Evolutionary conservation across 73 alveolate genomes (phyloP), one percentile per base, ranked within the genome.

Genomic region (Blepharisma japonicum): DNA sequence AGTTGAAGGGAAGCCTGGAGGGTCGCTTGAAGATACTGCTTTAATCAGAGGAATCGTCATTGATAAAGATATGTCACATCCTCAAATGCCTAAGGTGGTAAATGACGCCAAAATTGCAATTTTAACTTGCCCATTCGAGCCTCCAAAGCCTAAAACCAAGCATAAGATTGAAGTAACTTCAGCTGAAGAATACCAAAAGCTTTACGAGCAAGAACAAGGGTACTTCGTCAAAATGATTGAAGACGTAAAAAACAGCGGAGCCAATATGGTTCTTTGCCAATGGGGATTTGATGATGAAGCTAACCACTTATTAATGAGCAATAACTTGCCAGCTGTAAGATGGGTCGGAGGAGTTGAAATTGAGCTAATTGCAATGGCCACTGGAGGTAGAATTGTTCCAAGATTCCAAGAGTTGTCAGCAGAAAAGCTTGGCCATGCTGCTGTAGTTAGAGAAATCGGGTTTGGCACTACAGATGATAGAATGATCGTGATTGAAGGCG

Each of bases 281-380:
- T 95, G 99, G 98, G 99, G 99, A 55, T 97, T 97, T 81, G 99
- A 96, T 84, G 99, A 96, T 80, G 99, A 97, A 83, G 99, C 98
- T 27, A 97, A 97, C 82, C 99, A 97, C 77, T 77, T 97, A 77
- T 87, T 93, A 56, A 85, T 86, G 87, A 83, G 80, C 79, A 87
- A 87, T 77, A 84, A 89, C 71, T 68, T 93, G 45, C 96, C 96
- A 42, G 94, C 96, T 45, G 91, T 90, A 14, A 89, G 99, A 86
- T 97, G 99, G 99, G 99, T 97, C 11, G 98, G 99, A 11, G 99
- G 99, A 49, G 96, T 97, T 39, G 99, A 97, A 86, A 92, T 97
- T 56, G 99, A 97, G 86, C 97, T 96, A 80, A 89, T 97, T 25
- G 99, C 99, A 78, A 93, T 97, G 84, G 99, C 99, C 83, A 97